Conservation (phyloP, 441 rosid genomes). For the Iberis amara region DNA sequence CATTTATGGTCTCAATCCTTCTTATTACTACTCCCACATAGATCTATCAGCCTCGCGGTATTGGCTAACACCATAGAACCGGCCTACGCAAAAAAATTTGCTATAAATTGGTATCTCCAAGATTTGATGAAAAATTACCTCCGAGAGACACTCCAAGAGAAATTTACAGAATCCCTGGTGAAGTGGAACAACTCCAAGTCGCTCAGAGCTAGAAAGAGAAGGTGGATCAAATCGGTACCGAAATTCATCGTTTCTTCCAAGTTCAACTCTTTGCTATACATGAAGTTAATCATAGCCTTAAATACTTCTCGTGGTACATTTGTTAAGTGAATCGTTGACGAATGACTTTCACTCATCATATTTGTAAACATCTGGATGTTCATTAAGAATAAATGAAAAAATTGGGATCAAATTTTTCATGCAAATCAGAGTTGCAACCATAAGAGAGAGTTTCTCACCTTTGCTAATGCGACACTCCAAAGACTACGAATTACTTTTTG, state of each 20-base stretch:
- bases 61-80: too few relatives aligned
- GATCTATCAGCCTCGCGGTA: too few relatives aligned
- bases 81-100: too few relatives aligned
- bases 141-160: constrained; percentile 80
- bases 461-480: constrained; percentile 89
- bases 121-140: constrained; percentile 75
- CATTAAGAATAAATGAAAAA: constrained; percentile 10
- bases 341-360: constrained; percentile 88
- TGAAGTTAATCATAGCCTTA: constrained; percentile 70
- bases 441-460: constrained; percentile 45
- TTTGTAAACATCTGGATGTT: constrained; percentile 90
- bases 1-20: too few relatives aligned
- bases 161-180: constrained; percentile 96
- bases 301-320: constrained; percentile 74
- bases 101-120: too few relatives aligned
- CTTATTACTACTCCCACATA: too few relatives aligned
- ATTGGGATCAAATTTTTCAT: constrained; percentile 10
- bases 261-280: constrained; percentile 75
- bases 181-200: constrained; percentile 71
- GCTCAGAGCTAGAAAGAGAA: constrained; percentile 87
- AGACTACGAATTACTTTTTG: constrained; percentile 78
- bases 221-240: constrained; percentile 73
- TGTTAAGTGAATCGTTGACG: constrained; percentile 53
- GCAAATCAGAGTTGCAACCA: constrained; percentile 1
- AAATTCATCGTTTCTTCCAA: constrained; percentile 51